Base-by-base conservation (phyloP, 805 yeast species). In the Saccharomycopsis sp. region DNA sequence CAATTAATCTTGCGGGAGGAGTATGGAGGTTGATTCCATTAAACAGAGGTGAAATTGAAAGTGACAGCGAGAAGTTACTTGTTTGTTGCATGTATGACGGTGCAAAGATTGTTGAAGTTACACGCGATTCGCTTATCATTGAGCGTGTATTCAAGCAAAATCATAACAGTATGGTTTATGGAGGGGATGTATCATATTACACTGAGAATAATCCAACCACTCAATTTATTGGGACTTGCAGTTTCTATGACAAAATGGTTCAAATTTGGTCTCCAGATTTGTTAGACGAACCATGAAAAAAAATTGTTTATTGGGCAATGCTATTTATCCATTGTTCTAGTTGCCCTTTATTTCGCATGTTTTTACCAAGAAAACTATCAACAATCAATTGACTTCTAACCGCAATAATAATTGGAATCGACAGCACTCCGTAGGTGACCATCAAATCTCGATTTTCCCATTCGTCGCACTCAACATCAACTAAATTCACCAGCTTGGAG, bases 11-110 rank as follows among this genome's bases (percentile, higher is more conserved):
- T 2, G 89, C 87, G 1, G 97, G 98, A 4, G 98, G 98, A 1
- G 97, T 90, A 2, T 90, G 98, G 98, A 68, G 96, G 54, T 68
- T 93, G 47, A 65, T 78, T 5, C 96, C 95, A 2, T 68, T 75
- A 16, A 75, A 78, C 0, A 44, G 52, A 0, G 45, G 38, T 7
- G 40, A 45, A 7, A 53, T 57, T 11, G 68, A 67, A 27, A 63
- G 74, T 45, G 11, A 14, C 29, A 32, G 22, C 19, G 21, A 28
- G 6, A 64, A 75, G 34, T 70, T 90, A 0, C 63, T 90, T 40
- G 78, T 81, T 0, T 89, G 97, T 59, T 87, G 96, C 57, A 93
- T 93, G 97, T 90, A 90, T 57, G 88, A 86, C 53, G 98, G 98
- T 14, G 96, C 95, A 1, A 70, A 88, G 46, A 66, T 89, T 0